A percentile compares a stretch with the other conserved stretches of the same genome.
phyloP scores from a whole-genome alignment of 1,284 basidiomycete genomes.

The Rhodotorula sp. region DNA sequence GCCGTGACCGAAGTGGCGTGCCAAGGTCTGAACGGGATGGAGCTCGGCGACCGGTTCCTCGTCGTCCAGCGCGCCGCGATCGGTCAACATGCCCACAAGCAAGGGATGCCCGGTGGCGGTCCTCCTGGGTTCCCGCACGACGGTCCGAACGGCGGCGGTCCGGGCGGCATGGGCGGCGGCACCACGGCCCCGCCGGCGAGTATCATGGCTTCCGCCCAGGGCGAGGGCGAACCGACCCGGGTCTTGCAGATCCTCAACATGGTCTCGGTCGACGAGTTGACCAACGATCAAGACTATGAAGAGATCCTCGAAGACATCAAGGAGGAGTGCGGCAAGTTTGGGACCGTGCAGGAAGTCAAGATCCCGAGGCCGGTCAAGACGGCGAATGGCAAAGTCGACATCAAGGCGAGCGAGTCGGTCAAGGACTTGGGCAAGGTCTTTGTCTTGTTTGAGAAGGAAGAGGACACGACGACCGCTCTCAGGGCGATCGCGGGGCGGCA shows the following conservation, averaged over 20 bases:
- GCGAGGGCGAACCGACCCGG: slow-evolving; percentile 59
- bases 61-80: slow-evolving; percentile 96
- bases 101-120: slow-evolving; percentile 58
- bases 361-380: slow-evolving; percentile 78
- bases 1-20: slow-evolving; percentile 91
- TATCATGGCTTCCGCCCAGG: slow-evolving; percentile 50
- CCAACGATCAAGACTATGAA: slow-evolving; percentile 85
- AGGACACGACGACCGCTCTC: slow-evolving; percentile 45
- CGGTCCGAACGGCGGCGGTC: not conserved
- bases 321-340: slow-evolving; percentile 84
- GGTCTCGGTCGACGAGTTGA: slow-evolving; percentile 91
- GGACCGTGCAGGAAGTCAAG: slow-evolving; percentile 76
- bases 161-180: not conserved
- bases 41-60: slow-evolving; percentile 91
- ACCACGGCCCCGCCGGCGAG: slow-evolving; percentile 21
- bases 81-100: slow-evolving; percentile 53
- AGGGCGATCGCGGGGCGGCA: slow-evolving; percentile 45
- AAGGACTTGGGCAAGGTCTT: slow-evolving; percentile 47
- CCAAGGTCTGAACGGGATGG: slow-evolving; percentile 94
- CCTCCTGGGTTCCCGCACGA: slow-evolving; percentile 23
- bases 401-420: slow-evolving; percentile 44
- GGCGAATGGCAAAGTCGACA: slow-evolving; percentile 43
- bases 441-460: slow-evolving; percentile 46
- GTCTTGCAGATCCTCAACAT: slow-evolving; percentile 98
- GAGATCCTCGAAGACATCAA: slow-evolving; percentile 94